These are phyloP conservation scores for Phytophthora citricola DNA, from an alignment of 352 stramenopile species.

Conservation along the genomic window DNA sequence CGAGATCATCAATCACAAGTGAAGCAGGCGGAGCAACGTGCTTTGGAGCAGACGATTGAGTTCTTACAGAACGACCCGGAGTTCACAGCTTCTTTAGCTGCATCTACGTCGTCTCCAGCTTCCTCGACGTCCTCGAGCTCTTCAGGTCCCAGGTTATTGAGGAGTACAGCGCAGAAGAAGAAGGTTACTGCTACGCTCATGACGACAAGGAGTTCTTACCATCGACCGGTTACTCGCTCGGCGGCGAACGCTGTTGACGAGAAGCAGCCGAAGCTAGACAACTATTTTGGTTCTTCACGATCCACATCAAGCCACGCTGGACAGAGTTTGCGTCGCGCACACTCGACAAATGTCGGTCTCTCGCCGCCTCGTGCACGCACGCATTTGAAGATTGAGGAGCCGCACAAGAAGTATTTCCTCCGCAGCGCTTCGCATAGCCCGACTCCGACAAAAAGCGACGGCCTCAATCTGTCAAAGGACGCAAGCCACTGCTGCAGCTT, in stretches of 20 bases:
- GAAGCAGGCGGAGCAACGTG: constrained; percentile 40
- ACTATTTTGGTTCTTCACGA: constrained; percentile 41
- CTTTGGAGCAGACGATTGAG: constrained; percentile 59
- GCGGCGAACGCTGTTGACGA: constrained; percentile 25
- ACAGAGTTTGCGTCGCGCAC: constrained; percentile 24
- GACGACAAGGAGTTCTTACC: constrained; percentile 16
- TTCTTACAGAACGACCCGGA: constrained; percentile 61
- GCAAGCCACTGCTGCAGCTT: constrained; percentile 46
- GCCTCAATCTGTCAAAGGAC: constrained; percentile 25
- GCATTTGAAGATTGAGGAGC: constrained; percentile 32
- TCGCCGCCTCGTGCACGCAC: constrained; percentile 22
- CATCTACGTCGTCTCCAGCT: constrained; percentile 20
- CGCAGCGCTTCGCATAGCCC: constrained; percentile 42
- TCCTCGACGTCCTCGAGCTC: constrained; percentile 35
- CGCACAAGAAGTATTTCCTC: constrained; percentile 41
- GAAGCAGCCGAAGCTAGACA: constrained; percentile 56
- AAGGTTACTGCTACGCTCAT: constrained; percentile 14
- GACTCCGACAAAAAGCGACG: constrained; percentile 39
- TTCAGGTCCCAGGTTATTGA: neutral
- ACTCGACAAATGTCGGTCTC: constrained; percentile 25
- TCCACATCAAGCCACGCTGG: constrained; percentile 26
- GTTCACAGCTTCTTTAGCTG: constrained; percentile 39
- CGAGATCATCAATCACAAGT: constrained; percentile 38
- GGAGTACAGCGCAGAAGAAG: constrained; percentile 9
- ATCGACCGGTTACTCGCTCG: constrained; percentile 38